phyloP scores from a whole-genome alignment of 257 asterid species.

The Przewalskia tangutica region DNA sequence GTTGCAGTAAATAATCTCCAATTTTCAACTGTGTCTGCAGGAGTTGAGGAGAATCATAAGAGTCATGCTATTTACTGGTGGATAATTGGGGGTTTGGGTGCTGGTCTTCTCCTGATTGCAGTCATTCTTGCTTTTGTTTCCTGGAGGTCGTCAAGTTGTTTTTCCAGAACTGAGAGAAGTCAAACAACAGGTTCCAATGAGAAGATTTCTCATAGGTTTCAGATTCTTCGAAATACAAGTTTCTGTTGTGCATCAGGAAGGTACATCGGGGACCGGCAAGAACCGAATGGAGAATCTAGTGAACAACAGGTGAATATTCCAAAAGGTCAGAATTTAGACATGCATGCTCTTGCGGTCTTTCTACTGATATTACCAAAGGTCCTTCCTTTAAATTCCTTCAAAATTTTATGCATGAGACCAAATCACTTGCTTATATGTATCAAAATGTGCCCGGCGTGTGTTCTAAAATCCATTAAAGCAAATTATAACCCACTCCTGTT shows the following conservation, averaged over 20 bases:
- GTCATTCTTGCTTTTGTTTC: conserved; percentile 35
- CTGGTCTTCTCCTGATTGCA: conserved; percentile 54
- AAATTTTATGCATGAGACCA: background rate
- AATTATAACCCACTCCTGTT: background rate
- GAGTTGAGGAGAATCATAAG: conserved; percentile 39
- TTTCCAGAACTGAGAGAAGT: conserved; percentile 28
- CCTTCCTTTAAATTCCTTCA: background rate
- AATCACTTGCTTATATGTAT: background rate
- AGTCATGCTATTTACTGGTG: conserved; percentile 59
- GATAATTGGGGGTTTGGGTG: conserved; percentile 78
- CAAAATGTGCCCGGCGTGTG: background rate
- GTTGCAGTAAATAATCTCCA: background rate
- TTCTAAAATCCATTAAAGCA: background rate
- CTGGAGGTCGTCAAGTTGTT: conserved; percentile 51
- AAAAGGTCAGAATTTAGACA: conserved; percentile 38
- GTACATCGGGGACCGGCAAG: conserved; percentile 36
- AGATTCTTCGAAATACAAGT: conserved; percentile 66
- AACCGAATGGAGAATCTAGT: conserved; percentile 54
- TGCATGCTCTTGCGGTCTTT: background rate
- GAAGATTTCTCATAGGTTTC: conserved; percentile 58
- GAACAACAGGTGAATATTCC: conserved; percentile 72
- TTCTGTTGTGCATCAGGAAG: conserved; percentile 80
- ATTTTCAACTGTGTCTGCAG: conserved; percentile 24
- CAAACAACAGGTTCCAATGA: conserved; percentile 41
- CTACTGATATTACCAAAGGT: background rate